Evolutionary conservation across 371 early-diverging fungal species (phyloP).

Genomic region (Coelomomyces lativittatus): DNA sequence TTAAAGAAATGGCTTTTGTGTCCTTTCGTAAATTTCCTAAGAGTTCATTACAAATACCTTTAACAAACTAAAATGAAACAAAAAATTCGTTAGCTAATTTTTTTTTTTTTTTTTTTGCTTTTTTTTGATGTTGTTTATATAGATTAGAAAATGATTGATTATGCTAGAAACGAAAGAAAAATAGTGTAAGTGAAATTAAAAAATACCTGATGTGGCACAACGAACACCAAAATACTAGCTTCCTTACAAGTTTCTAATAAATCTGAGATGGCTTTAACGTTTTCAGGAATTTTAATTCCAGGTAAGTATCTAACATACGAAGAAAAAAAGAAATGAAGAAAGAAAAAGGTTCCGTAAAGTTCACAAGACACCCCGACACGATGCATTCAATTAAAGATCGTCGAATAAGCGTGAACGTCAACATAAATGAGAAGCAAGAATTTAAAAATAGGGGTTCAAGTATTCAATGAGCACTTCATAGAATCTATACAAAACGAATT

Average conservation of each 20-base stretch:
- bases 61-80: constrained; percentile 46
- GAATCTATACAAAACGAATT: neutral
- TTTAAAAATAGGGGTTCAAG: too few species aligned
- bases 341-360: neutral
- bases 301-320: constrained; percentile 72
- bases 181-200: too few species aligned
- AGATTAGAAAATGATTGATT: too few species aligned
- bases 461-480: too few species aligned
- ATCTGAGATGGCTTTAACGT: constrained; percentile 72
- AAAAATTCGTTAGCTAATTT: neutral
- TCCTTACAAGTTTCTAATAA: constrained; percentile 53
- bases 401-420: too few species aligned
- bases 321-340: neutral
- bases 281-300: constrained; percentile 65
- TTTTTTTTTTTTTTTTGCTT: neutral
- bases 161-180: too few species aligned
- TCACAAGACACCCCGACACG: too few species aligned
- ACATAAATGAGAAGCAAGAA: too few species aligned
- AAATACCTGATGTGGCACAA: constrained; percentile 72
- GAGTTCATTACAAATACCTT: constrained; percentile 59
- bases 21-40: constrained; percentile 45
- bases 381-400: too few species aligned
- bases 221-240: constrained; percentile 81
- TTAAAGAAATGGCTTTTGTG: constrained; percentile 78
- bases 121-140: neutral